Conservation (phyloP, 148 eudicot species). For the Dianthus caryophyllus region DNA sequence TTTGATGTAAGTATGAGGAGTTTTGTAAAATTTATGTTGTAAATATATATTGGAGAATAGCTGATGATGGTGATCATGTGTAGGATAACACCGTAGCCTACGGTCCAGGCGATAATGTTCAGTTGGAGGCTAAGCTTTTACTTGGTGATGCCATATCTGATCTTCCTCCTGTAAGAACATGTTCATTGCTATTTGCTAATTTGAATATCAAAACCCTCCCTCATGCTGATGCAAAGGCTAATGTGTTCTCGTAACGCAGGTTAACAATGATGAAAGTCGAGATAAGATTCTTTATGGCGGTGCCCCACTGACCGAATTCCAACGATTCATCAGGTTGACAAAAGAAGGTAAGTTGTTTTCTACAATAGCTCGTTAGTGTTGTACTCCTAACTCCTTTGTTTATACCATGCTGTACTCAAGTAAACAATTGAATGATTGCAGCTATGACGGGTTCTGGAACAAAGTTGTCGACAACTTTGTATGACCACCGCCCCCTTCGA, state of each 20-base stretch:
- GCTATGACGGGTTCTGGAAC: constrained; percentile 34
- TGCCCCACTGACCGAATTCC: constrained; percentile 55
- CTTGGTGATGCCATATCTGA: constrained; percentile 79
- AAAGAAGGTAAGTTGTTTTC: constrained; percentile 39
- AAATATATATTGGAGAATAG: not conserved
- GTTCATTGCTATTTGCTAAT: not conserved
- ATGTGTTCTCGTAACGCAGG: constrained; percentile 33
- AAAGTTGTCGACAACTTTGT: constrained; percentile 23
- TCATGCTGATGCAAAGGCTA: not conserved
- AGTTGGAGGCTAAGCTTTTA: constrained; percentile 44
- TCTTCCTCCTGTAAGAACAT: constrained; percentile 60
- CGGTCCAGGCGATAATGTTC: constrained; percentile 28
- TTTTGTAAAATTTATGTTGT: not conserved
- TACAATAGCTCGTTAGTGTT: not conserved
- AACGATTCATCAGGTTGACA: constrained; percentile 50
- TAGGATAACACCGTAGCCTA: constrained; percentile 58
- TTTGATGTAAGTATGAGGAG: constrained; percentile 54
- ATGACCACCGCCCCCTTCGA: constrained; percentile 61
- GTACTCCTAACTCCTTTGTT: not conserved
- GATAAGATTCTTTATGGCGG: constrained; percentile 52
- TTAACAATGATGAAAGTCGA: constrained; percentile 40
- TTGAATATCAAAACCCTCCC: no score
- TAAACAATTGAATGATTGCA: constrained; percentile 7
- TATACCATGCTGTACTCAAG: not conserved
- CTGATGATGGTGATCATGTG: constrained; percentile 4